Conservation (phyloP, 2,329 filamentous ascomycete species). For the Magnaporthales sp. region DNA sequence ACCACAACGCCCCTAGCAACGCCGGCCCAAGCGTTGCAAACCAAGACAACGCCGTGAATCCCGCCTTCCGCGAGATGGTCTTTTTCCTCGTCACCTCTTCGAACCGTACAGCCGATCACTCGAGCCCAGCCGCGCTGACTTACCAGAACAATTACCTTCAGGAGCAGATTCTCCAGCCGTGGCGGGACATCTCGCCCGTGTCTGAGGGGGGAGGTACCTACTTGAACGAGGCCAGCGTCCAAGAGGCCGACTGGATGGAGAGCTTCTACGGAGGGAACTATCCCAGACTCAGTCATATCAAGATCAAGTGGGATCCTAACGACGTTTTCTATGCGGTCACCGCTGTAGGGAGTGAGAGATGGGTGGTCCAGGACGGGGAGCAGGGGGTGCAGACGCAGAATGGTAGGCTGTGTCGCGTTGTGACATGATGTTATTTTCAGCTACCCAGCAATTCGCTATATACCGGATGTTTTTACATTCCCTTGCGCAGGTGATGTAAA, state of each 20-base stretch:
- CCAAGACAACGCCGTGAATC: slow-evolving; percentile 1
- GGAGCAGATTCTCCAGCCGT: not conserved
- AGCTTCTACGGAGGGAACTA: slow-evolving; percentile 32
- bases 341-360: slow-evolving; percentile 35
- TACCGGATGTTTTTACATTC: too few relatives aligned
- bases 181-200: not conserved
- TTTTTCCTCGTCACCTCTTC: not conserved
- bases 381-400: slow-evolving; percentile 5
- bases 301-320: slow-evolving; percentile 33
- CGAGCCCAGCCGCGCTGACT: not conserved
- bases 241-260: slow-evolving; percentile 24
- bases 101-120: not conserved
- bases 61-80: not conserved
- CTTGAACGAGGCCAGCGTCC: slow-evolving; percentile 4
- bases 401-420: not conserved
- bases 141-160: not conserved
- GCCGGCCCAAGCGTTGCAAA: not conserved
- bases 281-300: slow-evolving; percentile 23
- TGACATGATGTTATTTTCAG: not conserved
- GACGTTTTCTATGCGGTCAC: slow-evolving; percentile 33
- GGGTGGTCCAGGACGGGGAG: slow-evolving; percentile 16
- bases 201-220: slow-evolving; percentile 1
- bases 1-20: slow-evolving; percentile 5
- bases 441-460: too few relatives aligned
- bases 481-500: too few relatives aligned